Evolutionary conservation across 257 asterid genomes (phyloP).

Genomic region (Solanum pennellii): DNA sequence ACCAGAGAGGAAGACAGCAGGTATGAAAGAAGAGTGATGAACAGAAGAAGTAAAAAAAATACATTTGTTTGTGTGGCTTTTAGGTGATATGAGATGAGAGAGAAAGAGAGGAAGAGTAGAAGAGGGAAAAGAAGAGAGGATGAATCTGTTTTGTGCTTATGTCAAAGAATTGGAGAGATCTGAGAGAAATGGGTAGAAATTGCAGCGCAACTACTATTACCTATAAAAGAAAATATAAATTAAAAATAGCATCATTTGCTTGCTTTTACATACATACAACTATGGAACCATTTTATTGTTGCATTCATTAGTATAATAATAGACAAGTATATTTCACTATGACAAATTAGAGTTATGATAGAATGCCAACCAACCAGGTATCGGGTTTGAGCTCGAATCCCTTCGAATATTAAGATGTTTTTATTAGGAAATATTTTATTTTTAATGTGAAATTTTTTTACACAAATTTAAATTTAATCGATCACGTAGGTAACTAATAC

Average conservation of each 20-base stretch:
- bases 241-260: too few relatives aligned
- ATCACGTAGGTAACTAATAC: too few relatives aligned
- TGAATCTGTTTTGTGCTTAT: conserved; percentile 32
- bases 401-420: neutral
- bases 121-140: neutral
- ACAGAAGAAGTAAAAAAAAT: neutral
- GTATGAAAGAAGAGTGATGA: neutral
- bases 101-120: neutral
- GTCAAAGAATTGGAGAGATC: conserved; percentile 52
- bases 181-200: conserved; percentile 28
- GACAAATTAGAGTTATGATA: neutral
- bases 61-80: neutral
- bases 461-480: too few relatives aligned
- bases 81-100: neutral
- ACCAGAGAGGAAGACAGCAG: neutral
- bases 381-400: neutral
- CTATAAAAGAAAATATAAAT: too few relatives aligned
- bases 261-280: neutral
- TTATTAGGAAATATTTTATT: too few relatives aligned
- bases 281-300: neutral
- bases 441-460: too few relatives aligned
- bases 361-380: too few relatives aligned
- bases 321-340: neutral
- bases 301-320: neutral
- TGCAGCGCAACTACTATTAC: neutral